These are phyloP conservation scores for Penicillium concentricum DNA, from an alignment of 2,329 filamentous ascomycete genomes.

Conservation along the genomic window DNA sequence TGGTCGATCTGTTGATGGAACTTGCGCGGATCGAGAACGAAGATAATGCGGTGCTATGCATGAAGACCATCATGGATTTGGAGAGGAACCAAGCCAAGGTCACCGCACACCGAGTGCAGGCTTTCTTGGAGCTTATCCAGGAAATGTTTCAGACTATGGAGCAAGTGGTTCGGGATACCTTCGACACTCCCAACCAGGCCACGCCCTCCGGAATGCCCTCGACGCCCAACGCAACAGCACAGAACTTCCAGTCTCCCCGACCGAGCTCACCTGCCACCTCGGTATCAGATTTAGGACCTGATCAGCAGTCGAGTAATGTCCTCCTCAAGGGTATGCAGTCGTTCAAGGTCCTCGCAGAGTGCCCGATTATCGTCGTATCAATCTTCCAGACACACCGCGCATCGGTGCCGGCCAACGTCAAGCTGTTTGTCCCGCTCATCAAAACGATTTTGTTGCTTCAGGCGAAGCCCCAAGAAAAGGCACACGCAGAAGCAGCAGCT, in stretches of 20 bases:
- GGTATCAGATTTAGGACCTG: constrained; percentile 73
- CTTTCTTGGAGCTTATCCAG: constrained; percentile 86
- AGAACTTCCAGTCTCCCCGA: constrained; percentile 81
- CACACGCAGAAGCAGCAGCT: constrained; percentile 78
- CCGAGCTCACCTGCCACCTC: constrained; percentile 87
- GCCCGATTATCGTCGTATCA: constrained; percentile 97
- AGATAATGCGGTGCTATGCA: constrained; percentile 96
- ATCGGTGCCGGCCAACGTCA: constrained; percentile 80
- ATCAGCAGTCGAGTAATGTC: constrained; percentile 78
- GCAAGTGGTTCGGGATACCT: constrained; percentile 88
- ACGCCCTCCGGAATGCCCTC: constrained; percentile 52
- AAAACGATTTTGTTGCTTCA: constrained; percentile 85
- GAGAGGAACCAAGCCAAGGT: constrained; percentile 88
- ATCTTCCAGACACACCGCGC: constrained; percentile 90
- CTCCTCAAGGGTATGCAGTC: constrained; percentile 94
- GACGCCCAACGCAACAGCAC: constrained; percentile 51
- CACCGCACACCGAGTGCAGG: constrained; percentile 77
- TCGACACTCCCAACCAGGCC: constrained; percentile 70
- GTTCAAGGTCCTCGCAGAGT: constrained; percentile 97
- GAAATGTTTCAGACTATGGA: constrained; percentile 97
- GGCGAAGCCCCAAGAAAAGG: constrained; percentile 88
- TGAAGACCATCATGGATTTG: constrained; percentile 97
- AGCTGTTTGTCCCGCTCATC: constrained; percentile 88
- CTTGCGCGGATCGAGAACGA: constrained; percentile 92
- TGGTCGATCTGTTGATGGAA: constrained; percentile 86